These are phyloP conservation scores for Eucalyptus sp. DNA, from an alignment of 345 rosid genomes.

Conservation along the genomic window DNA sequence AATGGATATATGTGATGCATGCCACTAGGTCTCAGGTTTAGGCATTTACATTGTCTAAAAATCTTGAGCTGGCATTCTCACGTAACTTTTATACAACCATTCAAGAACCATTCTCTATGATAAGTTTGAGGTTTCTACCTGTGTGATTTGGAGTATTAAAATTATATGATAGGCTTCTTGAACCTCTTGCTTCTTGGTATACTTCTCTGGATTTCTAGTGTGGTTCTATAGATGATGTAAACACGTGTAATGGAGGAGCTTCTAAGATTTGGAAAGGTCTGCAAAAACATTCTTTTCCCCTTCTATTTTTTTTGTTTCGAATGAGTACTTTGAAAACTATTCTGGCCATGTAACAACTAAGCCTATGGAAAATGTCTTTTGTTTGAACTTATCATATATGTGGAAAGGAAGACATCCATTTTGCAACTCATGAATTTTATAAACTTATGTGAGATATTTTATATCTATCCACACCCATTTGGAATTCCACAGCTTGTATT, in stretches of 20 bases:
- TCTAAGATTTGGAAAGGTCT: background rate
- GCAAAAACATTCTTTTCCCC: background rate
- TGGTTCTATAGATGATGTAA: background rate
- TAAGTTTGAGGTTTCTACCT: background rate
- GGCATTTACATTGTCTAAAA: background rate
- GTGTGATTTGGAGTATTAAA: background rate
- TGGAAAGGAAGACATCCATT: background rate
- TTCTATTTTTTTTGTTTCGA: background rate
- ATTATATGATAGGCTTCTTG: background rate
- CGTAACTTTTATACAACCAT: background rate
- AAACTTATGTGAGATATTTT: background rate
- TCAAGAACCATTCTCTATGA: background rate
- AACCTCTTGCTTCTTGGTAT: background rate
- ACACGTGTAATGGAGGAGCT: background rate
- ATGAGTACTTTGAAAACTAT: background rate
- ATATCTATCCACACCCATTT: background rate
- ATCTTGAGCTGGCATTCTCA: background rate
- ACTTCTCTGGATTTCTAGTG: background rate
- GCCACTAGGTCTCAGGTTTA: background rate
- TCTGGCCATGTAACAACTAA: background rate
- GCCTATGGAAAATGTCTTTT: background rate
- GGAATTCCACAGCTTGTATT: background rate
- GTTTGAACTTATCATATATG: background rate
- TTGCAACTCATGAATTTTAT: background rate
- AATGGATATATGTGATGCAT: background rate